Evolutionary conservation across 805 yeast species (phyloP).

Genomic region (Lipomyces starkeyi): DNA sequence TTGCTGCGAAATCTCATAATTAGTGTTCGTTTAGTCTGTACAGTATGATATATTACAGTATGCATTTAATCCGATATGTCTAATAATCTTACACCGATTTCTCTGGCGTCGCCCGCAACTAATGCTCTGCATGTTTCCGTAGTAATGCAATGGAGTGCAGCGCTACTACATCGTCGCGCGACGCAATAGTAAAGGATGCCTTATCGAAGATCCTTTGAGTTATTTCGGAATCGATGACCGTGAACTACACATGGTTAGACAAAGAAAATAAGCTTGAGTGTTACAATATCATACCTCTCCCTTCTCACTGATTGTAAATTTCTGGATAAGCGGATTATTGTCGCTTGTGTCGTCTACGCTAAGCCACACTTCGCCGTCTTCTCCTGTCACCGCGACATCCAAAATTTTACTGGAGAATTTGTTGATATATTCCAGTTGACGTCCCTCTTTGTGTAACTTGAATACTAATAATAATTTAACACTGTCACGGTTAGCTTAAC

Average conservation of each 20-base stretch:
- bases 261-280: slow-evolving; percentile 41
- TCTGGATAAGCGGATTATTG: slow-evolving; percentile 42
- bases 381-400: slow-evolving; percentile 41
- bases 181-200: slow-evolving; percentile 42
- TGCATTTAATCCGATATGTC: not conserved
- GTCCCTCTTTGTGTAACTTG: slow-evolving; percentile 32
- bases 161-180: slow-evolving; percentile 53
- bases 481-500: slow-evolving; percentile 1
- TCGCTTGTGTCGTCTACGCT: slow-evolving; percentile 39
- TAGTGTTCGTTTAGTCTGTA: not conserved
- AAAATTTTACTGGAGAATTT: slow-evolving; percentile 38
- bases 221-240: slow-evolving; percentile 39
- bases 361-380: slow-evolving; percentile 41
- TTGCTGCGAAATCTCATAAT: not conserved
- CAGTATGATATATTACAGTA: not conserved
- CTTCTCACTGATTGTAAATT: slow-evolving; percentile 38
- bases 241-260: slow-evolving; percentile 33
- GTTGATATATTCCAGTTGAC: slow-evolving; percentile 46
- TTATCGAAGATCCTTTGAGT: slow-evolving; percentile 41
- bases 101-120: not conserved
- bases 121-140: slow-evolving; percentile 66
- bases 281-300: slow-evolving; percentile 39
- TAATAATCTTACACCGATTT: not conserved
- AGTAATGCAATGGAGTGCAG: slow-evolving; percentile 57
- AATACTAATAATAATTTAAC: slow-evolving; percentile 18